Evolutionary conservation across 805 yeast species (phyloP), one percentile per base, ranked within the genome.

Genomic region (Cyberlindnera nakhonratchasimensis): DNA sequence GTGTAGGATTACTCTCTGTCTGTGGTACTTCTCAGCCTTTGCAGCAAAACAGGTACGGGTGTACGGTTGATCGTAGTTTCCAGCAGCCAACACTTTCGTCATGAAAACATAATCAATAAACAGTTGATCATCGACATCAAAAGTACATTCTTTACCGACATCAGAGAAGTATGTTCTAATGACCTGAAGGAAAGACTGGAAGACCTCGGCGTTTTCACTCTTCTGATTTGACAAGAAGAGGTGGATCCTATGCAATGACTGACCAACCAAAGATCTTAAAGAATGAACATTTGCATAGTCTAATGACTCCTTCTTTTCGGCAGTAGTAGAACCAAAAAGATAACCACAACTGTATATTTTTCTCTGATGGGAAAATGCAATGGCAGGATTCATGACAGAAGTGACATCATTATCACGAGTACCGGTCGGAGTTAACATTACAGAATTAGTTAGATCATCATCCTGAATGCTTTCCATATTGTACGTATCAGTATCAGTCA

Each of bases 31-130:
- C 41, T 80, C 84, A 12, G 88, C 69, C 41, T 95, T 72, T 0
- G 86, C 77, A 3, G 86, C 95, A n/a, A 88, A 58, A 2, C 85
- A 74, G 1, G 86, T 72, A 56, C 96, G 78, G 0, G 98, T 89
- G 49, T 71, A 82, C 2, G 89, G 86, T 45, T 82, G 80, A 6
- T 78, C 65, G 17, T 78, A 61, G 33, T 85, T 79, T 5, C 82
- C 74, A 5, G 86, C 64, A n/a, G 76, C 69, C 54, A 84, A 90
- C 9, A 79, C 67, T 29, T 74, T 72, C 34, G 74, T 75, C 40
- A 82, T 68, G 54, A 75, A 79, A 0, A 72, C 69, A 45, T 79
- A 76, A 35, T 77, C 77, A 25, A 82, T 67, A 28, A 67, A 65
- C 5, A 80, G 60, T 23, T 66, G 75, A 34, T 79, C 81, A 44